phyloP scores from a whole-genome alignment of 78 protist species.

The Tieghemostelium lacteum region DNA sequence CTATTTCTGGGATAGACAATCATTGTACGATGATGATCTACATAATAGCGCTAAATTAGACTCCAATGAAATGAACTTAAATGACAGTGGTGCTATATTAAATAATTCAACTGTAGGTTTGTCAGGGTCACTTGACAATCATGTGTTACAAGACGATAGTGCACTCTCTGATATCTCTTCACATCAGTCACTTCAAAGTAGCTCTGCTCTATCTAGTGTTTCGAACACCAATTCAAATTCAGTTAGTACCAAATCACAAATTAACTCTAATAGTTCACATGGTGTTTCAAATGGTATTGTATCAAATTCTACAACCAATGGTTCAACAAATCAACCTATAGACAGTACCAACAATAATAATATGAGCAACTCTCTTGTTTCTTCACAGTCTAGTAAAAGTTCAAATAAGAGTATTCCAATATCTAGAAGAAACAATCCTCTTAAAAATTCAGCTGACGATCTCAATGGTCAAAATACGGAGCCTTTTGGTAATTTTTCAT shows the following conservation, averaged over 20 bases:
- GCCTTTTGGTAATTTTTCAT: slow-evolving; percentile 68
- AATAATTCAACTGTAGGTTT: no score
- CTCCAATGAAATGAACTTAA: no score
- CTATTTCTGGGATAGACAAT: slow-evolving; percentile 76
- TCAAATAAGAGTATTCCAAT: neutral
- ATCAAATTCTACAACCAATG: neutral
- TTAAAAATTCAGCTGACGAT: slow-evolving; percentile 24
- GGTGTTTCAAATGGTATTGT: neutral
- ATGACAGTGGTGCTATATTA: no score
- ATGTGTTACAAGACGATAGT: no score
- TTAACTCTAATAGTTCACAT: neutral
- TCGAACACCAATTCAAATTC: neutral
- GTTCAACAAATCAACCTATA: neutral
- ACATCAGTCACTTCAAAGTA: no score
- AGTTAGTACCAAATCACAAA: neutral
- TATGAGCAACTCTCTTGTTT: neutral
- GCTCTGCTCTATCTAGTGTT: no score
- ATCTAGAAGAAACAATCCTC: neutral
- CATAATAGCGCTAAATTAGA: neutral
- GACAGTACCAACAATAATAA: neutral
- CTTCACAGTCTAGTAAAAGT: neutral
- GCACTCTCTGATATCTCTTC: no score
- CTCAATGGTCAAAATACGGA: slow-evolving; percentile 24
- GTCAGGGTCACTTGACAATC: no score
- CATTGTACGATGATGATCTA: slow-evolving; percentile 45